Conservation (phyloP, 768 basidiomycete genomes). For the Mycena kentingensis region DNA sequence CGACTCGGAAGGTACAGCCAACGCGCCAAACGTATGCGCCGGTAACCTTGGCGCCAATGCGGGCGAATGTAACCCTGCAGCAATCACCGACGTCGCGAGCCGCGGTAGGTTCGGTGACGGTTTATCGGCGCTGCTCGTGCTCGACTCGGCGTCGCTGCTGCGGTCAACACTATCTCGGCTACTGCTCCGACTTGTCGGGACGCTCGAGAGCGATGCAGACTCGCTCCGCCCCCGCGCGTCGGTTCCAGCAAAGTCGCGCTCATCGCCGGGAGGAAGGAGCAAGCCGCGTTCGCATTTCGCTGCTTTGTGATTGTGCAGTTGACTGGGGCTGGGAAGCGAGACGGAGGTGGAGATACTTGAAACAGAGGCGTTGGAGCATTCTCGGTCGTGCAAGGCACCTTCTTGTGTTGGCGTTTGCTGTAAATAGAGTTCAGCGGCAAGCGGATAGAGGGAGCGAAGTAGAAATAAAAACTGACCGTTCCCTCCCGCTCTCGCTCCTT, state of each 20-base stretch:
- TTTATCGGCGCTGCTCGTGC: constrained; percentile 1
- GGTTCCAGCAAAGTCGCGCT: not conserved
- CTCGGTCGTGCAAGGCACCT: not conserved
- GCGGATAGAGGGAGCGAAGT: not conserved
- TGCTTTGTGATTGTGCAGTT: not conserved
- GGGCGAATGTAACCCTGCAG: constrained; percentile 21
- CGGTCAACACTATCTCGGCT: not conserved
- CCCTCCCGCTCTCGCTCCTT: not conserved
- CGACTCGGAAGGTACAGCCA: not conserved
- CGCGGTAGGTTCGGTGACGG: constrained; percentile 16
- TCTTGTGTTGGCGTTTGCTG: not conserved
- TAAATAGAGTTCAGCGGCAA: not conserved
- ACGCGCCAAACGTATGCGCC: not conserved
- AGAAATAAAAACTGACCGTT: not conserved
- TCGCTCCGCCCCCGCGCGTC: not conserved
- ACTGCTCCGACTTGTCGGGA: not conserved
- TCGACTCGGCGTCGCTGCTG: not conserved
- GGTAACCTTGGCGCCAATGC: constrained; percentile 1
- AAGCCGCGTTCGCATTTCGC: constrained; percentile 15
- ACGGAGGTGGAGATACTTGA: not conserved
- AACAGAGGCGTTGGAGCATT: not conserved
- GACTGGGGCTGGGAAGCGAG: not conserved
- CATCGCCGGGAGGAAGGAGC: constrained; percentile 15
- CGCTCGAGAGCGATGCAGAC: constrained; percentile 2
- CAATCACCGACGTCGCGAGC: constrained; percentile 13